Percentiles rank a stretch among this genome's conserved stretches.
phyloP scores from a whole-genome alignment of 2,329 filamentous ascomycete genomes.

The Dothideomycetes sp. region DNA sequence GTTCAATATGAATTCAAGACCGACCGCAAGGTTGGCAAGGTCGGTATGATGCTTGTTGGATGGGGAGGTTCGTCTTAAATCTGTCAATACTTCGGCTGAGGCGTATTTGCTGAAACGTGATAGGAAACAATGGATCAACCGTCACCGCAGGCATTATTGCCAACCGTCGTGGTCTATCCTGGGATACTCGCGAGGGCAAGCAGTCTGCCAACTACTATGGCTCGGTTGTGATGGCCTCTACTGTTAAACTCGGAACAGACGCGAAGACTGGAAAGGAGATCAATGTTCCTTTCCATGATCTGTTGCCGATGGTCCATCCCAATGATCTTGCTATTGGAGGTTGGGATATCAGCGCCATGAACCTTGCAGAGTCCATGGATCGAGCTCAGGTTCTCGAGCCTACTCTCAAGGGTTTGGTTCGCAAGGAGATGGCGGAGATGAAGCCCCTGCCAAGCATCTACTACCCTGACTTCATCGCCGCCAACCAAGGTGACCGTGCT shows the following conservation, averaged over 20 bases:
- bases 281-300: slow-evolving; percentile 89
- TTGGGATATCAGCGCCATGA: slow-evolving; percentile 93
- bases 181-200: slow-evolving; percentile 87
- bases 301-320: slow-evolving; percentile 94
- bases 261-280: slow-evolving; percentile 74
- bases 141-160: slow-evolving; percentile 95
- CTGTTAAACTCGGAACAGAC: slow-evolving; percentile 89
- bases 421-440: slow-evolving; percentile 86
- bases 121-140: slow-evolving; percentile 81
- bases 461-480: slow-evolving; percentile 98
- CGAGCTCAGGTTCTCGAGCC: slow-evolving; percentile 91
- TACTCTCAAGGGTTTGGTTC: slow-evolving; percentile 77
- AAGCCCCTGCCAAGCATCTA: slow-evolving; percentile 89
- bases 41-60: slow-evolving; percentile 94
- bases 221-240: slow-evolving; percentile 93
- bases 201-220: slow-evolving; percentile 94
- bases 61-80: slow-evolving; percentile 55
- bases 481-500: slow-evolving; percentile 93
- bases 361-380: slow-evolving; percentile 87
- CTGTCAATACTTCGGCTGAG: too few species aligned
- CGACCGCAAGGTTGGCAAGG: slow-evolving; percentile 83
- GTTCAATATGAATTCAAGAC: slow-evolving; percentile 96
- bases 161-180: slow-evolving; percentile 74
- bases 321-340: slow-evolving; percentile 92
- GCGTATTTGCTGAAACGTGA: background rate